Evolutionary conservation across 305 asterid species (phyloP).

Genomic region (Solanum hybrid): DNA sequence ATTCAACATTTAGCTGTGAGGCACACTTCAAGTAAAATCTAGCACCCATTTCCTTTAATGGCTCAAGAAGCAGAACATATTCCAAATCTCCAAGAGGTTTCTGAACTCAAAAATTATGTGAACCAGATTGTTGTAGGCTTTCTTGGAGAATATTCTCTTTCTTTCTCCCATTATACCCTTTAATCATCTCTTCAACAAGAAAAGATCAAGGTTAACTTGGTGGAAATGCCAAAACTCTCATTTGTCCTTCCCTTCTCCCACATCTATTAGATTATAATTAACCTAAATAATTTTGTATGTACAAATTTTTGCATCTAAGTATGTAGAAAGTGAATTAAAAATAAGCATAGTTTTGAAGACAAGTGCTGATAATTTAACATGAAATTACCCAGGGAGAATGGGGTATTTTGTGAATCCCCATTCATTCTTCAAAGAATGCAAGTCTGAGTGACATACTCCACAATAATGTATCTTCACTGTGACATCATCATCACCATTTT

Average conservation of each 20-base stretch:
- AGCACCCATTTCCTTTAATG: neutral
- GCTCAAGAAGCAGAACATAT: neutral
- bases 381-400: slow-evolving; percentile 44
- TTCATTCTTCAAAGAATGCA: slow-evolving; percentile 40
- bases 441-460: slow-evolving; percentile 60
- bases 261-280: neutral
- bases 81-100: neutral
- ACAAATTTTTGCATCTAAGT: neutral
- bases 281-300: neutral
- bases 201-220: neutral
- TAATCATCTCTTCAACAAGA: neutral
- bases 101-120: neutral
- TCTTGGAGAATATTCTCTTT: neutral
- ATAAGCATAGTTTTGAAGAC: neutral
- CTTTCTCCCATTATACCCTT: neutral
- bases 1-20: neutral
- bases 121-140: neutral
- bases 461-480: slow-evolving; percentile 43
- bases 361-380: neutral
- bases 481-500: slow-evolving; percentile 40
- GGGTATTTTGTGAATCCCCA: slow-evolving; percentile 57
- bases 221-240: neutral
- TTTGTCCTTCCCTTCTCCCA: neutral
- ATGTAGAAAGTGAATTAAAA: neutral
- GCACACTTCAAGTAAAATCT: neutral